Conservation (phyloP, 768 basidiomycete genomes). For the Exsudoporus frostii region DNA sequence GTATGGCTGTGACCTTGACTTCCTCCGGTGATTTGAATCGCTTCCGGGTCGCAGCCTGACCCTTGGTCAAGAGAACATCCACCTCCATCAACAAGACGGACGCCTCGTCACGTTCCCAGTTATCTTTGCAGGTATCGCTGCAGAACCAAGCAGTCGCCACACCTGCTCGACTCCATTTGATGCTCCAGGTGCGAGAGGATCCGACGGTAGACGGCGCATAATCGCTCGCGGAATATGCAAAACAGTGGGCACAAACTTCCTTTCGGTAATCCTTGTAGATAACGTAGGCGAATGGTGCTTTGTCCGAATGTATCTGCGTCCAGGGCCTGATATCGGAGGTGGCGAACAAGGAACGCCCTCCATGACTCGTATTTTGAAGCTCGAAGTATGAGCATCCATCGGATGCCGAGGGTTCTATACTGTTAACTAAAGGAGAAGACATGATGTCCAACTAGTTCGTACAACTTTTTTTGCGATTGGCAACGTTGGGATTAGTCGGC, state of each 20-base stretch:
- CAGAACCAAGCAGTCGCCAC: slow-evolving; percentile 58
- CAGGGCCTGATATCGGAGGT: slow-evolving; percentile 38
- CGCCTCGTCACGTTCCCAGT: slow-evolving; percentile 39
- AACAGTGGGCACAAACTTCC: slow-evolving; percentile 66
- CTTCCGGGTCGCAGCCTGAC: slow-evolving; percentile 27
- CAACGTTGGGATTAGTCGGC: neutral
- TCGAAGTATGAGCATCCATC: slow-evolving; percentile 15
- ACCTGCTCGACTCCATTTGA: slow-evolving; percentile 32
- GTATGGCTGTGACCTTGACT: slow-evolving; percentile 18
- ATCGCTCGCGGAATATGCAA: slow-evolving; percentile 47
- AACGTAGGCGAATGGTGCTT: slow-evolving; percentile 53
- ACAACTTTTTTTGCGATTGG: neutral
- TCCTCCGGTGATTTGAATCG: slow-evolving; percentile 24
- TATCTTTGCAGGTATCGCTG: slow-evolving; percentile 42
- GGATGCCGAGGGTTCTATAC: neutral
- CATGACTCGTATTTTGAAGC: slow-evolving; percentile 38
- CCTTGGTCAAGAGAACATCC: slow-evolving; percentile 37
- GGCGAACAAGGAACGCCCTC: slow-evolving; percentile 55
- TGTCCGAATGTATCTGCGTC: slow-evolving; percentile 42
- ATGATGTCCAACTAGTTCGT: neutral
- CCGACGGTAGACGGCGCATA: slow-evolving; percentile 13
- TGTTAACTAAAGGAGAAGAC: slow-evolving; percentile 1
- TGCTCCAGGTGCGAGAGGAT: slow-evolving; percentile 41
- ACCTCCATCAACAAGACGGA: slow-evolving; percentile 32
- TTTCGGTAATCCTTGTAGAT: slow-evolving; percentile 62